Conservation (phyloP, 768 basidiomycete species). For the Daedaleopsis nitida region DNA sequence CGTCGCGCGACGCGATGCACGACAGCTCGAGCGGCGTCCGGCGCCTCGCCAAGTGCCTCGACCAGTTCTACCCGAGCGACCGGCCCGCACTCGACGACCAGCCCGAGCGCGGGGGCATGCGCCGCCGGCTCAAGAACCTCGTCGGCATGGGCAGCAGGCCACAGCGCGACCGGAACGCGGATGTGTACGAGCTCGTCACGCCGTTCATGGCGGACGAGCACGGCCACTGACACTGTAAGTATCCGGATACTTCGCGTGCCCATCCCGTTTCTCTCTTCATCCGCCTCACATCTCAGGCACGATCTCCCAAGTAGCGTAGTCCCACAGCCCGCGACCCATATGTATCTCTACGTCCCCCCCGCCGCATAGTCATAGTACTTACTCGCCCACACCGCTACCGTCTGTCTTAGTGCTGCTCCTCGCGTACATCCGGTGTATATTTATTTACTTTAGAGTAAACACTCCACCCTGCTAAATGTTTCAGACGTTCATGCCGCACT, state of each 20-base stretch:
- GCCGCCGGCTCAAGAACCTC: constrained; percentile 61
- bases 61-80: constrained; percentile 63
- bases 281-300: too few relatives aligned
- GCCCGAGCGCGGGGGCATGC: constrained; percentile 44
- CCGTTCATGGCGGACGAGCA: constrained; percentile 80
- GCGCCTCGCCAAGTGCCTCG: constrained; percentile 70
- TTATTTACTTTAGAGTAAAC: too few relatives aligned
- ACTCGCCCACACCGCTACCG: too few relatives aligned
- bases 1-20: constrained; percentile 59
- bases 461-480: too few relatives aligned
- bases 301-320: too few relatives aligned
- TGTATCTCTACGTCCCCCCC: too few relatives aligned
- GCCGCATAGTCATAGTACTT: too few relatives aligned
- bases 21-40: constrained; percentile 65
- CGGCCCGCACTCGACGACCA: constrained; percentile 35
- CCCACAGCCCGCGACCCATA: too few relatives aligned
- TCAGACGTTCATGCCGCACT: too few relatives aligned
- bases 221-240: constrained; percentile 42
- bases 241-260: too few relatives aligned
- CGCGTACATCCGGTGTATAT: too few relatives aligned
- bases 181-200: constrained; percentile 80
- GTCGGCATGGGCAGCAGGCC: constrained; percentile 53
- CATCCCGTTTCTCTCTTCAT: neutral
- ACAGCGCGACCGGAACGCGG: constrained; percentile 65
- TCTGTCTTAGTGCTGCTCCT: too few relatives aligned